These are phyloP conservation scores for Apiospora malaysiana DNA, from an alignment of 2,329 filamentous ascomycete genomes.

Conservation along the genomic window DNA sequence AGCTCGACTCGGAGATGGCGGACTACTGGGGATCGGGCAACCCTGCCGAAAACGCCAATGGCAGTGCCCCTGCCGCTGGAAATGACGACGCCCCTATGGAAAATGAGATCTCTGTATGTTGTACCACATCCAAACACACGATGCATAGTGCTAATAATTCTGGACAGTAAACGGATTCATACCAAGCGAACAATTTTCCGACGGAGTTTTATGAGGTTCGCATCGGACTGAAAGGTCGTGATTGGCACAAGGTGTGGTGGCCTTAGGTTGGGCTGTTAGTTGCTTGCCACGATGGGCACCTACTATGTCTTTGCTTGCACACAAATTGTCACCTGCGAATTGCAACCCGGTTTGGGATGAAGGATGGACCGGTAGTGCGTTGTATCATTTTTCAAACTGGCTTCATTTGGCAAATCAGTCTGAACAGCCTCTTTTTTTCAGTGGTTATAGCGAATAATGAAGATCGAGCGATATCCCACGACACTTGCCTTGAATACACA, in stretches of 20 bases:
- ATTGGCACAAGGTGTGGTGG: background rate
- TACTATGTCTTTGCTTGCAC: background rate
- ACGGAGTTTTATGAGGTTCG: constrained; percentile 1
- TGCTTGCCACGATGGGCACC: background rate
- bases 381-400: constrained; percentile 6
- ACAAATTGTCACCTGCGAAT: constrained; percentile 7
- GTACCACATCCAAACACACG: background rate
- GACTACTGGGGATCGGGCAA: constrained; percentile 78
- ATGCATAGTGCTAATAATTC: background rate
- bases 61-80: constrained; percentile 53
- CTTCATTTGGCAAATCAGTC: background rate
- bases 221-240: background rate
- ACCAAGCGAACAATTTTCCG: background rate
- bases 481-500: background rate
- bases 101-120: constrained; percentile 60
- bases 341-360: background rate
- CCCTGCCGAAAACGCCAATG: constrained; percentile 51
- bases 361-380: background rate
- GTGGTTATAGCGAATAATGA: constrained; percentile 18
- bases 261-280: background rate
- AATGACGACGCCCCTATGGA: constrained; percentile 69
- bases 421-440: background rate
- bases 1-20: constrained; percentile 96
- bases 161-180: background rate
- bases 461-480: constrained; percentile 3